phyloP scores from a whole-genome alignment of 75 land plant genomes.

The Sequoia sempervirens region DNA sequence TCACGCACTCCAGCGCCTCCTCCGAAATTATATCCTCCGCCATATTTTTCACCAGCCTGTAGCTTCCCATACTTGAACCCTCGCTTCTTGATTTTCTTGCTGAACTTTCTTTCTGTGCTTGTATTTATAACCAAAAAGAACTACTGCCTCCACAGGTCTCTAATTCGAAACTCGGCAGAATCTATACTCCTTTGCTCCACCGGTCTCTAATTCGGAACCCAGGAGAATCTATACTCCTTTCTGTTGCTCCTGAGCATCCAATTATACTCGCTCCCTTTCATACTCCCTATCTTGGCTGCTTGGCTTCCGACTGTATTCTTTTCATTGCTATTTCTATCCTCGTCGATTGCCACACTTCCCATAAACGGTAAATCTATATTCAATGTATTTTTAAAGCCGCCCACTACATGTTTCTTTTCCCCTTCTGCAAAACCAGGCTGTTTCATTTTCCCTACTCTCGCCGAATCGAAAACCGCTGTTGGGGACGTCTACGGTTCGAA shows the following conservation, averaged over 20 bases:
- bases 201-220: too few species aligned
- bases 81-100: not conserved
- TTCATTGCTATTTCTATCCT: too few species aligned
- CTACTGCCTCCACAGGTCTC: too few species aligned
- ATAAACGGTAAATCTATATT: not conserved
- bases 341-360: not conserved
- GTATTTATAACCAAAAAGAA: too few species aligned
- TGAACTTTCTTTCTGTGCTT: too few species aligned
- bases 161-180: too few species aligned
- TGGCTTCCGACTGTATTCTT: too few species aligned
- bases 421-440: not conserved
- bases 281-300: too few species aligned
- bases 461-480: too few species aligned
- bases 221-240: not conserved
- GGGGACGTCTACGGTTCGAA: not conserved
- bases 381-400: not conserved
- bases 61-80: slow-evolving; percentile 6
- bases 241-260: too few species aligned
- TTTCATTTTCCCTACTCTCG: not conserved
- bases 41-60: not conserved
- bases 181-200: too few species aligned
- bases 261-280: too few species aligned
- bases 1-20: slow-evolving; percentile 38
- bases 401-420: not conserved
- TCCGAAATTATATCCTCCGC: slow-evolving; percentile 19